Conservation (phyloP, 352 stramenopile genomes). For the Globisporangium cystogenes region DNA sequence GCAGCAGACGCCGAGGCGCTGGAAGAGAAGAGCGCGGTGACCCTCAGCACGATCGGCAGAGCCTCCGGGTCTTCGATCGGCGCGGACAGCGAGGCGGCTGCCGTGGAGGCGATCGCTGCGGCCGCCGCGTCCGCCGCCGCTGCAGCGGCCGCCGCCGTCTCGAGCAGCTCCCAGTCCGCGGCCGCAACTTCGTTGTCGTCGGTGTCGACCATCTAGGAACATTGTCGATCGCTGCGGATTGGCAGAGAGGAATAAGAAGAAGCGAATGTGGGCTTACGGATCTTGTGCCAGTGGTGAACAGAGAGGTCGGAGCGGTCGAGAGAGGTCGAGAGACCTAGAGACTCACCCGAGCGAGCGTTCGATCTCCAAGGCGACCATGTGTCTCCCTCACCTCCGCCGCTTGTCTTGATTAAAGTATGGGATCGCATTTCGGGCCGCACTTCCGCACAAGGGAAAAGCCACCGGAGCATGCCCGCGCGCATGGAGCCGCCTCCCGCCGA, state of each 20-base stretch:
- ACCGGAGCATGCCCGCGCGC: neutral
- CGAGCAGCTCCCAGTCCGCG: neutral
- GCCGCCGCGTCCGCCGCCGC: neutral
- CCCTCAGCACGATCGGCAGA: neutral
- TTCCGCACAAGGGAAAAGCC: slow-evolving; percentile 1
- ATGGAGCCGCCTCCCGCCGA: neutral
- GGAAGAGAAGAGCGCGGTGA: slow-evolving; percentile 8
- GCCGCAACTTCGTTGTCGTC: neutral
- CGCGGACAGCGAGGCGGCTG: neutral
- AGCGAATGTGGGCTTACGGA: too few relatives aligned
- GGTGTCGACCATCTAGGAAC: neutral
- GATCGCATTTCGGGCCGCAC: neutral
- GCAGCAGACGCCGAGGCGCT: slow-evolving; percentile 2
- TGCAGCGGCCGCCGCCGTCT: neutral
- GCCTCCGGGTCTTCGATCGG: neutral
- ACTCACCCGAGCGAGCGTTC: too few relatives aligned
- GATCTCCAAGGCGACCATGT: too few relatives aligned
- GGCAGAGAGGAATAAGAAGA: neutral
- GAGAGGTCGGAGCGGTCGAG: too few relatives aligned
- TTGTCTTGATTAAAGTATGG: neutral
- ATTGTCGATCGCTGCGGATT: neutral
- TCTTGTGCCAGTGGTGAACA: neutral
- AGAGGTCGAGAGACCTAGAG: neutral
- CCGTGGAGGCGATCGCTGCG: neutral
- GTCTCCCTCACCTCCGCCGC: too few relatives aligned